A percentile compares a stretch with the other conserved stretches of the same genome.
phyloP scores from a whole-genome alignment of 352 stramenopile species.

The Pythium apleroticum region DNA sequence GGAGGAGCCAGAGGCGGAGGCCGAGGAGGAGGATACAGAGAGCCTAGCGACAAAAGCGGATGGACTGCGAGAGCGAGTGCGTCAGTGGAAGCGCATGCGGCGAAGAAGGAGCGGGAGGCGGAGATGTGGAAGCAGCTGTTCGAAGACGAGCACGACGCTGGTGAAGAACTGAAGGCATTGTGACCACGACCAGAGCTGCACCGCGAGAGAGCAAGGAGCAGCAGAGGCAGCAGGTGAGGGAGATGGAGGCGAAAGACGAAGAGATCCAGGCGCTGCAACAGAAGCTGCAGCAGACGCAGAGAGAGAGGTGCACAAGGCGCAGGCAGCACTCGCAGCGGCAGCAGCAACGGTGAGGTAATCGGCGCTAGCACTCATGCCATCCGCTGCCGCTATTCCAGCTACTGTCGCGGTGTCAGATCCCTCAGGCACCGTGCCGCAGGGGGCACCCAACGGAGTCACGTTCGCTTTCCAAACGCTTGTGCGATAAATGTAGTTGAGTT shows the following conservation, averaged over 20 bases:
- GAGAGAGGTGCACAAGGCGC: no score
- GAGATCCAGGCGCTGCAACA: background rate
- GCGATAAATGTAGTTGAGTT: no score
- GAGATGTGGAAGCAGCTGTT: background rate
- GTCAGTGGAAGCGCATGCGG: background rate
- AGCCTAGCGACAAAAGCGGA: background rate
- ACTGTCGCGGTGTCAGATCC: no score
- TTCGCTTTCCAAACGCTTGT: no score
- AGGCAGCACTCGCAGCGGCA: no score
- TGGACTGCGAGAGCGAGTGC: background rate
- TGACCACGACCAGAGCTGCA: background rate
- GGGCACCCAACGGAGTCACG: no score
- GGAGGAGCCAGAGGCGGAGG: background rate
- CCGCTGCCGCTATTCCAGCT: no score
- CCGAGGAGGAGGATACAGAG: background rate
- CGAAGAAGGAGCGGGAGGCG: background rate
- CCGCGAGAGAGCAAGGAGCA: background rate
- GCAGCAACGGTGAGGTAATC: no score
- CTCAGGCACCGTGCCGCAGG: no score
- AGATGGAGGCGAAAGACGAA: background rate
- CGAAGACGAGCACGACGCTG: background rate
- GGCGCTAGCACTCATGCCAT: no score
- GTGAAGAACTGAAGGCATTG: background rate
- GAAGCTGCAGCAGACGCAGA: no score
- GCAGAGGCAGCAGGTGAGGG: background rate